phyloP scores from a whole-genome alignment of 2,329 filamentous ascomycete species.

The Claviceps pusilla region DNA sequence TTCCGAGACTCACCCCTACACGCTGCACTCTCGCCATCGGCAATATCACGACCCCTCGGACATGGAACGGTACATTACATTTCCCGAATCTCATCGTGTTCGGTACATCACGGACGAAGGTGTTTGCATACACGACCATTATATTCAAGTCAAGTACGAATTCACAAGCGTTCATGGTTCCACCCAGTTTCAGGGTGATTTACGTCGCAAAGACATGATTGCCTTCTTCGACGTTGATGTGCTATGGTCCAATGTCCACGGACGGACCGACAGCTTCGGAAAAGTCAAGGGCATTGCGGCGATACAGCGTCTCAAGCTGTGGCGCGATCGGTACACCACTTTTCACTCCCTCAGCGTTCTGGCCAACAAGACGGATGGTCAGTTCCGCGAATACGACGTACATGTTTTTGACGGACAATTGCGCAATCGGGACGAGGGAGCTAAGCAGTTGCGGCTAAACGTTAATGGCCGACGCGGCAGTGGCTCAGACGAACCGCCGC shows the following conservation, averaged over 20 bases:
- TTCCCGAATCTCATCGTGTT: conserved; percentile 32
- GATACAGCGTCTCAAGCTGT: conserved; percentile 37
- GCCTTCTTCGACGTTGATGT: conserved; percentile 39
- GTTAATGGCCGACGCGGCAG: conserved; percentile 26
- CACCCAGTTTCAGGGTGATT: conserved; percentile 32
- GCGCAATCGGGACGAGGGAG: conserved; percentile 29
- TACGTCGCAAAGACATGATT: conserved; percentile 31
- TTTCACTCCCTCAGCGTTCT: conserved; percentile 33
- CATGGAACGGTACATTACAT: conserved; percentile 34
- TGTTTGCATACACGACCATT: conserved; percentile 32
- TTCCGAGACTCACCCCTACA: conserved; percentile 31
- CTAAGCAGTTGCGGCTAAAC: conserved; percentile 29
- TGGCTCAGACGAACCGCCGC: conserved; percentile 21
- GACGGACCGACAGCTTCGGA: conserved; percentile 34
- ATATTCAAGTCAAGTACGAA: conserved; percentile 33
- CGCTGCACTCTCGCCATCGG: conserved; percentile 34
- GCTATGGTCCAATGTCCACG: conserved; percentile 34
- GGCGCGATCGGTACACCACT: conserved; percentile 32
- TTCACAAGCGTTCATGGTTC: conserved; percentile 34
- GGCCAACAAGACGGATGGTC: conserved; percentile 30
- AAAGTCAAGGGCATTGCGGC: conserved; percentile 35
- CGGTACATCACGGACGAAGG: conserved; percentile 33
- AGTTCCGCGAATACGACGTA: conserved; percentile 33
- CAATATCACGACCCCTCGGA: conserved; percentile 34
- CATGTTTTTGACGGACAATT: conserved; percentile 32